These are phyloP conservation scores for Hortiboletus flavorubellus DNA, from an alignment of 768 basidiomycete species.

Conservation along the genomic window DNA sequence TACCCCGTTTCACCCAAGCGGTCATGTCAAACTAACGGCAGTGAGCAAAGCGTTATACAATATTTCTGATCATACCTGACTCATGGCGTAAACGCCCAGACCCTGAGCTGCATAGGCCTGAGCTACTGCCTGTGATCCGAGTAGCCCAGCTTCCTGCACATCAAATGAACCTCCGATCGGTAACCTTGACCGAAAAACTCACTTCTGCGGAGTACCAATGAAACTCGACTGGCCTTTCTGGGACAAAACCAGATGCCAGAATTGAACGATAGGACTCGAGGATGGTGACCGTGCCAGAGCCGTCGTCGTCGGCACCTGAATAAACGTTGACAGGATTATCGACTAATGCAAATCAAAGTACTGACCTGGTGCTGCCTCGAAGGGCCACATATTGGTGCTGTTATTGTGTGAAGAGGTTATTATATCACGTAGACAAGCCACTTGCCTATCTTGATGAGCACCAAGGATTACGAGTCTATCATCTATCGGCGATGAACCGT, in stretches of 20 bases:
- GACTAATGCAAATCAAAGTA: not conserved
- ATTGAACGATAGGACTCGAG: constrained; percentile 44
- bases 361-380: constrained; percentile 71
- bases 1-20: constrained; percentile 87
- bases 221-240: constrained; percentile 43
- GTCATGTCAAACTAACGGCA: constrained; percentile 84
- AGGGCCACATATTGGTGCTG: constrained; percentile 77
- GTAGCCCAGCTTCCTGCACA: constrained; percentile 67
- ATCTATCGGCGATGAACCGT: constrained; percentile 61
- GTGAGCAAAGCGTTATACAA: constrained; percentile 16
- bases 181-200: constrained; percentile 2
- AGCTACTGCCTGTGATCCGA: constrained; percentile 90
- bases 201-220: constrained; percentile 49
- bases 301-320: constrained; percentile 42
- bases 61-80: constrained; percentile 22
- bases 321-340: not conserved
- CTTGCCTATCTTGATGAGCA: constrained; percentile 81
- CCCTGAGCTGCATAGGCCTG: constrained; percentile 53
- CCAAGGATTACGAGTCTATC: constrained; percentile 65
- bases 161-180: not conserved
- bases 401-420: not conserved
- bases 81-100: constrained; percentile 28
- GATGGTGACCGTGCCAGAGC: constrained; percentile 44
- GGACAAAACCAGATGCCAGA: constrained; percentile 39
- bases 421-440: not conserved